Percentiles rank a stretch among this genome's conserved stretches.
Evolutionary conservation across 257 asterid species (phyloP).

Genomic region (Nicotiana obtusifolia): DNA sequence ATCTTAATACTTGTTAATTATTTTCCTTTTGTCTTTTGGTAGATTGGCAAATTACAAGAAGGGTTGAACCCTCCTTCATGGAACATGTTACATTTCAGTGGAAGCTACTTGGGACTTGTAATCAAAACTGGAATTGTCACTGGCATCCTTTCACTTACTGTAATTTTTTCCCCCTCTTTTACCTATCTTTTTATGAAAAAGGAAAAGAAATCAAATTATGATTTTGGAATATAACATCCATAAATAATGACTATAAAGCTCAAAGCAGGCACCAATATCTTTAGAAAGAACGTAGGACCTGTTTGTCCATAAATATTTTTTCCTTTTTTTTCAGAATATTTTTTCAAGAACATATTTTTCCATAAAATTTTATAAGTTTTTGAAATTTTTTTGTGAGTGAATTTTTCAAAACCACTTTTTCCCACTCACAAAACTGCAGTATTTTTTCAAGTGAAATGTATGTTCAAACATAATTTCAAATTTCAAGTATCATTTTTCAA

Average conservation of each 20-base stretch:
- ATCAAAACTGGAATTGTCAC: slow-evolving; percentile 75
- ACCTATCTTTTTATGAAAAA: background rate
- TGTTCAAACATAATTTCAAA: too few relatives aligned
- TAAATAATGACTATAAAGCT: background rate
- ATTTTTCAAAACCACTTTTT: too few relatives aligned
- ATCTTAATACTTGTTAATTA: background rate
- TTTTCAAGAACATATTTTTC: too few relatives aligned
- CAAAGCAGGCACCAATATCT: background rate
- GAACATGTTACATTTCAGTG: slow-evolving; percentile 76
- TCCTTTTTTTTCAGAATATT: too few relatives aligned
- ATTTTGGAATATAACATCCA: background rate
- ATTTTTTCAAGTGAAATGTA: too few relatives aligned
- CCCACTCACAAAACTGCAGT: too few relatives aligned
- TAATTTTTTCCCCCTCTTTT: slow-evolving; percentile 19
- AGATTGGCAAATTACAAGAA: slow-evolving; percentile 78
- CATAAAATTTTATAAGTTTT: too few relatives aligned
- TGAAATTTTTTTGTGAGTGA: too few relatives aligned
- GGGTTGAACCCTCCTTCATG: slow-evolving; percentile 87
- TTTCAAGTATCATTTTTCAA: too few relatives aligned
- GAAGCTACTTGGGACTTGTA: slow-evolving; percentile 52
- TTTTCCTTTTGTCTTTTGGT: background rate
- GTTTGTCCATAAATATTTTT: too few relatives aligned
- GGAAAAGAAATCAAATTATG: background rate
- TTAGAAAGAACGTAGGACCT: too few relatives aligned
- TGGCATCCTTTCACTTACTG: slow-evolving; percentile 87